Base-by-base conservation (phyloP, 1,284 basidiomycete genomes). In the Papiliotrema flavescens region DNA sequence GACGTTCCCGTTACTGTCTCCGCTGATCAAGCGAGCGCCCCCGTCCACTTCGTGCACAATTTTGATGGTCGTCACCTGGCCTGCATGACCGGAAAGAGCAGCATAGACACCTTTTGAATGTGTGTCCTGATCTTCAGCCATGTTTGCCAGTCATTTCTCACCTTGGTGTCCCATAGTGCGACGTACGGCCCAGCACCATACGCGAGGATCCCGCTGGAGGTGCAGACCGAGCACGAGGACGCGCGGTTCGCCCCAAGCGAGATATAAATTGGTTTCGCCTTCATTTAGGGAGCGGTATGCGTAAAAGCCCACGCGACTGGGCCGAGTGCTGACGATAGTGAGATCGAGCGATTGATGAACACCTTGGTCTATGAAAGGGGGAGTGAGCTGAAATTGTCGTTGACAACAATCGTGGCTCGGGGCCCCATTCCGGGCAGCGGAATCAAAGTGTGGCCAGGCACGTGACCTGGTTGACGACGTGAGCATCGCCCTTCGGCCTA, bases 141-240 rank as follows among this genome's bases (percentile, higher is more conserved):
- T n/a, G 14, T 3, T 8, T 11, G 2, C 15, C 46, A 17, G 37
- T 19, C 44, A n/a, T n/a, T 20, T 69, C 80, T 65, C 56, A 83
- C 83, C 53, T 81, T 76, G 22, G 84, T 77, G 64, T 89, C 75
- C 92, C 93, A 96, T 13, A 95, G 74, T 5, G 86, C 85, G 23
- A 96, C 75, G 20, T 87, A 78, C 53, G 80, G 85, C n/a, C 84
- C 85, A 0, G 89, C 84, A 19, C 87, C 93, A 63, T 88, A 92
- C 0, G 85, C 88, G 37, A 90, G 76, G 1, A 87, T 74, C 2
- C 85, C 85, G 1, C 74, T 66, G 1, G 82, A 51, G 2, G 82
- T 74, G 66, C 83, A 81, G 11, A 85, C 85, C 1, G 84, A 83
- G 62, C 70, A 69, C 4, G 86, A 81, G 41, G 82, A 80, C 67